A percentile compares a stretch with the other conserved stretches of the same genome.
Conservation (phyloP, 1,139 yeast species). For the Petasospora fabianii region DNA sequence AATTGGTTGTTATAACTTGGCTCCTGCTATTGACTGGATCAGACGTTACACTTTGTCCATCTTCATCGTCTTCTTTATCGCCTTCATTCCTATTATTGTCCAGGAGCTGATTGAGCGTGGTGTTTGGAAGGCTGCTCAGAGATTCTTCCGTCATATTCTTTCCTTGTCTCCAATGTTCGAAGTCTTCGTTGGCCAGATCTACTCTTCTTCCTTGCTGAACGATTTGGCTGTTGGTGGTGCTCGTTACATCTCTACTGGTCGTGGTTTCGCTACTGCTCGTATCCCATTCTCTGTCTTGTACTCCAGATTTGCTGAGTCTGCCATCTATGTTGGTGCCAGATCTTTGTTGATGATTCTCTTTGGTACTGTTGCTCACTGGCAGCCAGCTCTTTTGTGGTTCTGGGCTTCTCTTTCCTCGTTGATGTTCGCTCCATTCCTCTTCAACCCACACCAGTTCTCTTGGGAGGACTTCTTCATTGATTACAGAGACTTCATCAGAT, state of each 20-base stretch:
- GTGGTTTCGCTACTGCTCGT: slow-evolving; percentile 99
- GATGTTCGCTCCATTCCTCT: slow-evolving; percentile 89
- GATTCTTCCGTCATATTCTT: slow-evolving; percentile 84
- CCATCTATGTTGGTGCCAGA: slow-evolving; percentile 95
- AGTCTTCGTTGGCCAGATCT: slow-evolving; percentile 97
- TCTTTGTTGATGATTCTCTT: slow-evolving; percentile 83
- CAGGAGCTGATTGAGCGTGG: slow-evolving; percentile 99
- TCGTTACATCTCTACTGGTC: slow-evolving; percentile 97
- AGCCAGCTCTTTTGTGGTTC: slow-evolving; percentile 96
- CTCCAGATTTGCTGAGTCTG: slow-evolving; percentile 95
- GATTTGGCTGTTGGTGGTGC: slow-evolving; percentile 99
- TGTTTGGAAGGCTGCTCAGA: slow-evolving; percentile 88
- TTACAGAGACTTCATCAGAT: slow-evolving; percentile 96
- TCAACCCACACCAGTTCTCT: slow-evolving; percentile 98
- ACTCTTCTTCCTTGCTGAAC: slow-evolving; percentile 84
- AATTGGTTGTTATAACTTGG: slow-evolving; percentile 87
- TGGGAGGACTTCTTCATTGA: slow-evolving; percentile 99
- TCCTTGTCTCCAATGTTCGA: slow-evolving; percentile 96
- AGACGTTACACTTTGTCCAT: slow-evolving; percentile 96
- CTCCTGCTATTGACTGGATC: slow-evolving; percentile 93
- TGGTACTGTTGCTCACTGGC: slow-evolving; percentile 95
- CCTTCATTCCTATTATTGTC: slow-evolving; percentile 92
- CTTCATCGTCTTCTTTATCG: slow-evolving; percentile 97
- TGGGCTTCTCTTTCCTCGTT: slow-evolving; percentile 93
- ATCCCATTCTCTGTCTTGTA: slow-evolving; percentile 94